A percentile compares a stretch with the other conserved stretches of the same genome.
Conservation (phyloP, 148 eudicot genomes). For the Amaranthus hypochondriacus region DNA sequence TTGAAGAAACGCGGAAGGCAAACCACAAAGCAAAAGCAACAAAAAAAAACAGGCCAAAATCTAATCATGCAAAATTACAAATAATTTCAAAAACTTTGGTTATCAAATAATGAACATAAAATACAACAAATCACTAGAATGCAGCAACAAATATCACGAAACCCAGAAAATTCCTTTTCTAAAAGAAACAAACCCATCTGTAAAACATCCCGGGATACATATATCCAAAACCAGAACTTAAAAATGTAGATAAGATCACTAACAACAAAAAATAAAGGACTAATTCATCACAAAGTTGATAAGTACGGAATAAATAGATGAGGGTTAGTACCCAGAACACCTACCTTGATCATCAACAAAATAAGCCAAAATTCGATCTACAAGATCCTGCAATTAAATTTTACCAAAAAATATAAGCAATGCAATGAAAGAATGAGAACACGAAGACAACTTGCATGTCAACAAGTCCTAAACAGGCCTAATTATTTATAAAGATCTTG, state of each 20-base stretch:
- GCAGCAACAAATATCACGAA: background rate
- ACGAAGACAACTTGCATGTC: background rate
- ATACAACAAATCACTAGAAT: background rate
- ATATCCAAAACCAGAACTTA: background rate
- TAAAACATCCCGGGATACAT: background rate
- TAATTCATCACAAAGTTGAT: background rate
- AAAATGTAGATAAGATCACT: background rate
- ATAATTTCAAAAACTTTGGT: background rate
- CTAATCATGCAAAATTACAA: background rate
- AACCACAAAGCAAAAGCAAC: background rate
- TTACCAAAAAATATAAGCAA: background rate
- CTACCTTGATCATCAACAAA: constrained; percentile 85
- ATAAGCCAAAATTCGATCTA: constrained; percentile 68
- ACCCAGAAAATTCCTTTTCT: background rate
- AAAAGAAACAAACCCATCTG: background rate
- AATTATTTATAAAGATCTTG: background rate
- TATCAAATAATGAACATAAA: background rate
- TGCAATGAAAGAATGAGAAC: background rate
- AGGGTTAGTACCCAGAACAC: background rate
- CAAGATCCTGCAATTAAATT: constrained; percentile 64
- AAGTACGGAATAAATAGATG: background rate
- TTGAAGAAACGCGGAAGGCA: no score
- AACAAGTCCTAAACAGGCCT: background rate
- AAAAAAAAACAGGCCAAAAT: background rate
- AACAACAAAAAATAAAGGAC: background rate